phyloP scores from a whole-genome alignment of 2,329 filamentous ascomycete genomes.

The Xylaria sp. region DNA sequence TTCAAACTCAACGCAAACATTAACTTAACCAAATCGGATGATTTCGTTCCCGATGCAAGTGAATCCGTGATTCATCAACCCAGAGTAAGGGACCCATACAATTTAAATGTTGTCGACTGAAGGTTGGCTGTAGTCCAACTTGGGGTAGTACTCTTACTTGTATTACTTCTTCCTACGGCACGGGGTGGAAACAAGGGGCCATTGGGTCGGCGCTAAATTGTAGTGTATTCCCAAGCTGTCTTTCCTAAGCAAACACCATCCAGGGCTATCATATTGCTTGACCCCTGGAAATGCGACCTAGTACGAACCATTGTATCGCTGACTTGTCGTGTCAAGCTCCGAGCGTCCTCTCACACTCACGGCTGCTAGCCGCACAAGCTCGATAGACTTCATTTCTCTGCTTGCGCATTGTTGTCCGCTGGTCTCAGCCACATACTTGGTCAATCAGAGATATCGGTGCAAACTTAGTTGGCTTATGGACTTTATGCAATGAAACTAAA shows the following conservation, averaged over 20 bases:
- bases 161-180: not conserved
- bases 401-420: not conserved
- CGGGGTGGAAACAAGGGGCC: not conserved
- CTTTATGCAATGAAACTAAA: not conserved
- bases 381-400: not conserved
- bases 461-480: not conserved
- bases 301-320: not conserved
- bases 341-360: not conserved
- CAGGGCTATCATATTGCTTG: not conserved
- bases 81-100: not conserved
- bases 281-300: not conserved
- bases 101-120: not conserved
- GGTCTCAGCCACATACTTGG: not conserved
- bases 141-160: not conserved
- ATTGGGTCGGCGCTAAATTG: not conserved
- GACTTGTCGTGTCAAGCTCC: not conserved
- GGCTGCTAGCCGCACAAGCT: not conserved
- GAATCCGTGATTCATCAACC: not conserved
- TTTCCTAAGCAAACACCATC: conserved; percentile 9
- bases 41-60: conserved; percentile 20
- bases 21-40: too few species aligned
- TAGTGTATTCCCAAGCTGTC: conserved; percentile 1
- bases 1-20: too few species aligned
- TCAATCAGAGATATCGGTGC: not conserved
- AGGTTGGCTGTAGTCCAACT: not conserved